Evolutionary conservation across 176 grass and related monocot genomes (phyloP).

Genomic region (Cenchrus fungigraminus): DNA sequence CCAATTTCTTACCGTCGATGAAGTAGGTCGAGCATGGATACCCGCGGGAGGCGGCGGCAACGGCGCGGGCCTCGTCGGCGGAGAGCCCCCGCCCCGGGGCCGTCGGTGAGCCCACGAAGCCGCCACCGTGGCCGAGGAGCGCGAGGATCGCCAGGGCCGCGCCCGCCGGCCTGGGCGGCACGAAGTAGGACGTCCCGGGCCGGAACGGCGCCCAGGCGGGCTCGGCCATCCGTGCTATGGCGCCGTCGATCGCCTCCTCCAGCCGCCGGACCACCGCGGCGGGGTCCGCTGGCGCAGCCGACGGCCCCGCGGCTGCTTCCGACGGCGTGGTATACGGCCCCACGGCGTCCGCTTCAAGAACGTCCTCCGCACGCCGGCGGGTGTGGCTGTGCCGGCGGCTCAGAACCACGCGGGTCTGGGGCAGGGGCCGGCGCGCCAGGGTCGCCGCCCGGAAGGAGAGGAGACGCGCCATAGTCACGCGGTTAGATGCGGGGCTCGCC

Average conservation of each 20-base stretch:
- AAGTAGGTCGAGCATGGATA: constrained; percentile 58
- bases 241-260: constrained; percentile 61
- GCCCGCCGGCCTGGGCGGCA: constrained; percentile 47
- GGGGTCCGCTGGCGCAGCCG: background rate
- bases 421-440: constrained; percentile 23
- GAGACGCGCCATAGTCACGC: constrained; percentile 37
- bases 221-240: constrained; percentile 53
- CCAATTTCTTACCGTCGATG: constrained; percentile 39
- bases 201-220: constrained; percentile 63
- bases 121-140: background rate
- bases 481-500: background rate
- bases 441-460: constrained; percentile 18
- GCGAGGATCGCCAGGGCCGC: constrained; percentile 31
- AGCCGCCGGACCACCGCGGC: constrained; percentile 21
- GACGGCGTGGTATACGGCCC: too few relatives aligned
- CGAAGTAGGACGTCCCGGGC: constrained; percentile 62
- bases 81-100: constrained; percentile 26
- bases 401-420: background rate
- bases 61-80: constrained; percentile 51
- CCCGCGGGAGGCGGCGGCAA: constrained; percentile 46
- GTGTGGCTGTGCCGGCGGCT: constrained; percentile 28
- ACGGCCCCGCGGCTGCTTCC: background rate
- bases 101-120: background rate
- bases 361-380: constrained; percentile 39
- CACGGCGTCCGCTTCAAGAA: constrained; percentile 21